Evolutionary conservation across 75 land plant genomes (phyloP).

Genomic region (Pinus tabuliformis): DNA sequence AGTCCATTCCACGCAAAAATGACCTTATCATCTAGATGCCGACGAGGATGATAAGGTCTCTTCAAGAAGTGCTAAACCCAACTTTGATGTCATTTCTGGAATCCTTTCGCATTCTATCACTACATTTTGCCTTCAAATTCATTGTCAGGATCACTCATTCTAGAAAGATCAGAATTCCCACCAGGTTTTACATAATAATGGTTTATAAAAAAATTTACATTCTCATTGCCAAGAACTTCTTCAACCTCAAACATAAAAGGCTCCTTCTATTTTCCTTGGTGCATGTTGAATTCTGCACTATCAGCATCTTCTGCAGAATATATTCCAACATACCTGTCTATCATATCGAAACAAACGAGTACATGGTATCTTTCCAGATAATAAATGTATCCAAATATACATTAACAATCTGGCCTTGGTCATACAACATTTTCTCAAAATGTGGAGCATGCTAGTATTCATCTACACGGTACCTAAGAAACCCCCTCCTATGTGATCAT

Average conservation of each 20-base stretch:
- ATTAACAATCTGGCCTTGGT: too few relatives aligned
- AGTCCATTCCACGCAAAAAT: too few relatives aligned
- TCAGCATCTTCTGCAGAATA: too few relatives aligned
- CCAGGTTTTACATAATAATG: constrained; percentile 88
- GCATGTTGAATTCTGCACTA: too few relatives aligned
- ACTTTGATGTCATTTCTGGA: constrained; percentile 62
- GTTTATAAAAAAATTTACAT: constrained; percentile 65
- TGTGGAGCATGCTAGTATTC: constrained; percentile 99
- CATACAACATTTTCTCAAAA: too few relatives aligned
- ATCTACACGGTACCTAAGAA: constrained; percentile 98
- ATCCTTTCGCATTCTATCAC: constrained; percentile 61
- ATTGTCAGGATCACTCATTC: constrained; percentile 93
- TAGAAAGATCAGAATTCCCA: constrained; percentile 95
- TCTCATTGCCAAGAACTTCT: constrained; percentile 71
- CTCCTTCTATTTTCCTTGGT: too few relatives aligned
- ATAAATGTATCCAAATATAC: too few relatives aligned
- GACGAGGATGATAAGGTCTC: constrained; percentile 68
- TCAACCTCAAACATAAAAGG: too few relatives aligned
- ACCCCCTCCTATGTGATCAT: constrained; percentile 98
- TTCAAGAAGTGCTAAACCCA: constrained; percentile 58
- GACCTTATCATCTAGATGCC: constrained; percentile 99
- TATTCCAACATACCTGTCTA: too few relatives aligned
- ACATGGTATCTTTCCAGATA: too few relatives aligned
- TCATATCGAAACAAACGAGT: too few relatives aligned
- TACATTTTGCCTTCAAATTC: constrained; percentile 89